Evolutionary conservation across 345 rosid species (phyloP).

Genomic region (Dovyalis caffra): DNA sequence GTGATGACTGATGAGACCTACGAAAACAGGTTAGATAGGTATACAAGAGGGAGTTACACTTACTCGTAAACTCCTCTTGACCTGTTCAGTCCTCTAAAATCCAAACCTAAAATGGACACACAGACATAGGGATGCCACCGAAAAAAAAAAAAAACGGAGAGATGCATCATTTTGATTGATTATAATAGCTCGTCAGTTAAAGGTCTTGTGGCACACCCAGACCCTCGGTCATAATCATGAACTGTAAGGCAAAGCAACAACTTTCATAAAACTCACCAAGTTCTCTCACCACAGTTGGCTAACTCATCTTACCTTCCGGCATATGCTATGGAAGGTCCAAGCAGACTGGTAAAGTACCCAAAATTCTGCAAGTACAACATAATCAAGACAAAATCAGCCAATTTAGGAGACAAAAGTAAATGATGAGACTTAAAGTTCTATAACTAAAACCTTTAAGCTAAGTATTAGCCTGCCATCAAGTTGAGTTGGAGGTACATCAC

Average conservation of each 20-base stretch:
- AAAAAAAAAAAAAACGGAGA: background rate
- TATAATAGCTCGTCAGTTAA: background rate
- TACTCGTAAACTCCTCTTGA: background rate
- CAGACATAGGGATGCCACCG: background rate
- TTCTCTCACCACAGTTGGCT: background rate
- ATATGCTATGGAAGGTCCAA: background rate
- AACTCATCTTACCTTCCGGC: background rate
- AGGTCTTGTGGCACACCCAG: background rate
- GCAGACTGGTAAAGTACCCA: background rate
- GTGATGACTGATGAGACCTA: background rate
- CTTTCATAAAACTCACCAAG: background rate
- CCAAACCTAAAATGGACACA: background rate
- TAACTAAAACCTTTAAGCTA: background rate
- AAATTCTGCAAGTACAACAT: background rate
- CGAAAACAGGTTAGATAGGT: background rate
- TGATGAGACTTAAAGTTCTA: background rate
- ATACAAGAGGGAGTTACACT: background rate
- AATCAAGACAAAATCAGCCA: background rate
- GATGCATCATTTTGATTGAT: background rate
- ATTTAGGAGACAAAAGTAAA: background rate
- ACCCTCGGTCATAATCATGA: background rate
- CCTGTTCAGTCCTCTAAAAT: background rate
- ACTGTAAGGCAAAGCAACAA: background rate
- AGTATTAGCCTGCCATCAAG: background rate
- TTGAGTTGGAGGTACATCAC: background rate